phyloP scores from a whole-genome alignment of 805 yeast genomes.

The Pichia nakasei region DNA sequence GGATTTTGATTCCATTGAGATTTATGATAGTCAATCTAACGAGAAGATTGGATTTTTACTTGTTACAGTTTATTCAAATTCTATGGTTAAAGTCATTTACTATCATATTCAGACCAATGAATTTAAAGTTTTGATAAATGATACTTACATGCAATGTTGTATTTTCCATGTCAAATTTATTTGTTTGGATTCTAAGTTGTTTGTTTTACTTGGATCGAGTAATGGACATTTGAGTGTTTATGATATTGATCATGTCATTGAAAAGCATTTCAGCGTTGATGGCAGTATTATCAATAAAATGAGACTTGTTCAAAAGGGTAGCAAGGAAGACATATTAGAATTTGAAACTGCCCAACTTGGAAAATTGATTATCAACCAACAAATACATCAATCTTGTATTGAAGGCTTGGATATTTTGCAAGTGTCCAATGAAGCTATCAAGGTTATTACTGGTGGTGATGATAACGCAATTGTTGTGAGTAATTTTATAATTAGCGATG shows the following conservation, averaged over 20 bases:
- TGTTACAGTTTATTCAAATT: conserved; percentile 77
- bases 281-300: background rate
- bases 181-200: conserved; percentile 18
- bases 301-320: background rate
- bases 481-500: conserved; percentile 12
- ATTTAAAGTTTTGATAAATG: conserved; percentile 39
- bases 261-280: conserved; percentile 8
- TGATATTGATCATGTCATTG: conserved; percentile 31
- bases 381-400: conserved; percentile 79
- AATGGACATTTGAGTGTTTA: conserved; percentile 73
- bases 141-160: conserved; percentile 67
- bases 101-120: conserved; percentile 30
- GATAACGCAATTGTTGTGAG: conserved; percentile 63
- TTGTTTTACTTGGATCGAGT: conserved; percentile 58
- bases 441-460: conserved; percentile 79
- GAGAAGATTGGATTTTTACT: conserved; percentile 38
- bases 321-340: background rate
- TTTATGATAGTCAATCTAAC: conserved; percentile 17
- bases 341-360: conserved; percentile 5
- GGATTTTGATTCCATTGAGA: conserved; percentile 59
- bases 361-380: conserved; percentile 32
- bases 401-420: conserved; percentile 41
- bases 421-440: conserved; percentile 5
- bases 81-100: conserved; percentile 59
- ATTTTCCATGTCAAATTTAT: conserved; percentile 53